phyloP scores from a whole-genome alignment of 306 rosid genomes.

The Ormosia semicastrata region DNA sequence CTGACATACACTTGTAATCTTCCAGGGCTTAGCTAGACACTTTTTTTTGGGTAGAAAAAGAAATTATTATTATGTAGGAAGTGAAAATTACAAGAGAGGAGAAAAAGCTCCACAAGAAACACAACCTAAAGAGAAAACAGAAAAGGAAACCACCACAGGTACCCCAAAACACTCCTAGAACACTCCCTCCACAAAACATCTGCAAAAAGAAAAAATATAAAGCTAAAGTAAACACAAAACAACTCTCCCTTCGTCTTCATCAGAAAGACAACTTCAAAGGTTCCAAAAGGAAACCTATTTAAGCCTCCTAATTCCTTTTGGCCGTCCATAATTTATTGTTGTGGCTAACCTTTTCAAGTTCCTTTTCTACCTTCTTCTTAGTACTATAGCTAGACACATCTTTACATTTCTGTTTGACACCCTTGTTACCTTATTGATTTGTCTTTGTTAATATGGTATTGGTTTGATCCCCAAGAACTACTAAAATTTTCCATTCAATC shows the following conservation, averaged over 20 bases:
- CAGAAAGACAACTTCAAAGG: not conserved
- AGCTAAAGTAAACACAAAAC: not conserved
- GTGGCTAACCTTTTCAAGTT: not conserved
- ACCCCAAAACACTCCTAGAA: not conserved
- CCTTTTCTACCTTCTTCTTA: not conserved
- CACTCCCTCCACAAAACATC: not conserved
- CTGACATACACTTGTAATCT: not conserved
- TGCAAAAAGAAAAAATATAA: not conserved
- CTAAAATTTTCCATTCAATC: not conserved
- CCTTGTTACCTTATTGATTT: not conserved
- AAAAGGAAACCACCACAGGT: not conserved
- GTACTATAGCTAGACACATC: not conserved
- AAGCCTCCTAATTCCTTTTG: not conserved
- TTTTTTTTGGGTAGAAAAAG: not conserved
- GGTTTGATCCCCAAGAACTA: not conserved
- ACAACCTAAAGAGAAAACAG: not conserved
- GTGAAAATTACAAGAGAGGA: not conserved
- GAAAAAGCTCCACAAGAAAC: not conserved
- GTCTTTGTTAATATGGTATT: conserved; percentile 7
- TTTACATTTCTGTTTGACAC: not conserved
- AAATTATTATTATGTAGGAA: not conserved
- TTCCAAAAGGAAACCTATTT: not conserved
- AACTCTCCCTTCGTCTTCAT: not conserved
- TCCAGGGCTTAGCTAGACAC: not conserved
- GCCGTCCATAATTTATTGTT: not conserved